Conservation (phyloP, 108 stramenopile species). For the Hondaea fermentalgiana region DNA sequence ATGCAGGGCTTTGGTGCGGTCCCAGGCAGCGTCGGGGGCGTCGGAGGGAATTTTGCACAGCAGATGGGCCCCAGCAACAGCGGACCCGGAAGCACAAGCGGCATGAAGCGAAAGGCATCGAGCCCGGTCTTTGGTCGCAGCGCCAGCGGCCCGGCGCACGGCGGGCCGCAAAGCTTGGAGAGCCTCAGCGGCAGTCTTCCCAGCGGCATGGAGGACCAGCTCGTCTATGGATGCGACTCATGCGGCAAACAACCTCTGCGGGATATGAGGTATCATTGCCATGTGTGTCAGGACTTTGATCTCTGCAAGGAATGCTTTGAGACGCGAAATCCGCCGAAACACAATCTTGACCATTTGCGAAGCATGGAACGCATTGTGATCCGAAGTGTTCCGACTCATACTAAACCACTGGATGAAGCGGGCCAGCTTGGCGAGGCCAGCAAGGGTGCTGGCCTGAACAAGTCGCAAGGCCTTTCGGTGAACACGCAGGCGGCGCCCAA, state of each 20-base stretch:
- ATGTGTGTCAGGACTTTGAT: background rate
- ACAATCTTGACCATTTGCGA: background rate
- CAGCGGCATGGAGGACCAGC: background rate
- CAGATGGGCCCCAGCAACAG: too few species aligned
- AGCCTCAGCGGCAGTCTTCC: too few species aligned
- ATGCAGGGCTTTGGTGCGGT: too few species aligned
- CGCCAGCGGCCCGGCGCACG: too few species aligned
- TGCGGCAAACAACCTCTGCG: constrained; percentile 1
- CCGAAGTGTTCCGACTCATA: background rate
- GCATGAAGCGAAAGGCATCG: too few species aligned
- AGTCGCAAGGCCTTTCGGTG: too few species aligned
- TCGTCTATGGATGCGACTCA: background rate
- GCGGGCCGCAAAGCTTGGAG: too few species aligned
- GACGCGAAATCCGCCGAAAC: background rate
- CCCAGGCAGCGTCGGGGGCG: too few species aligned
- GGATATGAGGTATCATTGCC: background rate
- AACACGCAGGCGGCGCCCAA: too few species aligned
- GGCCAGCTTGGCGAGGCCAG: background rate
- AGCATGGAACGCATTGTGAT: background rate
- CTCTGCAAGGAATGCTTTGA: background rate
- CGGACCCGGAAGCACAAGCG: too few species aligned
- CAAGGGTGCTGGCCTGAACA: background rate
- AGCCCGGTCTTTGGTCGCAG: too few species aligned
- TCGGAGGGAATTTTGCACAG: too few species aligned
- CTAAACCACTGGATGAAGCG: background rate